phyloP scores from a whole-genome alignment of 352 stramenopile genomes.

The Phytophthora boehmeriae region DNA sequence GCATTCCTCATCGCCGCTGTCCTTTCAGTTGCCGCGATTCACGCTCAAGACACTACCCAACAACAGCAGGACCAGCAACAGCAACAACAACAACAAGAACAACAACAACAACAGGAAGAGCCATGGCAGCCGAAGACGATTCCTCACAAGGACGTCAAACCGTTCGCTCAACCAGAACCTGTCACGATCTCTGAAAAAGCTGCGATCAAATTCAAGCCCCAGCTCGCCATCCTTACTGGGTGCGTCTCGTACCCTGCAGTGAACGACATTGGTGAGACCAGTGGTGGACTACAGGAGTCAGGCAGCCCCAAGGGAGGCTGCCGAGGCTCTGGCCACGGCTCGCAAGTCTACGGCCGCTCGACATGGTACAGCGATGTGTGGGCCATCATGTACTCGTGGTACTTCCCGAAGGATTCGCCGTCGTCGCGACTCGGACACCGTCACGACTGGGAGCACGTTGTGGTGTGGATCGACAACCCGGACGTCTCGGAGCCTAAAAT shows the following conservation, averaged over 20 bases:
- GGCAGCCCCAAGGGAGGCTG: conserved; percentile 17
- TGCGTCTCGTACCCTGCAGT: conserved; percentile 20
- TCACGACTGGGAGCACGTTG: conserved; percentile 48
- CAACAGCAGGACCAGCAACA: background rate
- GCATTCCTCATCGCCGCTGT: conserved; percentile 1
- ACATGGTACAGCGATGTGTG: conserved; percentile 26
- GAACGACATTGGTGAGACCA: conserved; percentile 16
- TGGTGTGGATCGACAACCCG: conserved; percentile 47
- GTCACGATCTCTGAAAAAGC: conserved; percentile 15
- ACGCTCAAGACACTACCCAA: conserved; percentile 7
- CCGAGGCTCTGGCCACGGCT: conserved; percentile 28
- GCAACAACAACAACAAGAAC: background rate
- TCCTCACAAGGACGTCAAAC: conserved; percentile 8
- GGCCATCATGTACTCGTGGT: conserved; percentile 46
- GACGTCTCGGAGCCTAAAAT: conserved; percentile 23
- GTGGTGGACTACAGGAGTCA: conserved; percentile 14
- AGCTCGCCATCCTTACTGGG: conserved; percentile 8
- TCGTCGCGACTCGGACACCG: conserved; percentile 37
- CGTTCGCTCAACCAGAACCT: conserved; percentile 6
- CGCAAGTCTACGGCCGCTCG: conserved; percentile 36
- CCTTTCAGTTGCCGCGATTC: background rate
- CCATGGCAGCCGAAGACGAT: conserved; percentile 8
- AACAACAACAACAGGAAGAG: background rate
- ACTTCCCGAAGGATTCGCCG: conserved; percentile 52
- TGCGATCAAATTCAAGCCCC: conserved; percentile 14